Percentiles rank a stretch among this genome's conserved stretches.
Evolutionary conservation across 768 basidiomycete genomes (phyloP).

Genomic region (Leccinum uliginosum): DNA sequence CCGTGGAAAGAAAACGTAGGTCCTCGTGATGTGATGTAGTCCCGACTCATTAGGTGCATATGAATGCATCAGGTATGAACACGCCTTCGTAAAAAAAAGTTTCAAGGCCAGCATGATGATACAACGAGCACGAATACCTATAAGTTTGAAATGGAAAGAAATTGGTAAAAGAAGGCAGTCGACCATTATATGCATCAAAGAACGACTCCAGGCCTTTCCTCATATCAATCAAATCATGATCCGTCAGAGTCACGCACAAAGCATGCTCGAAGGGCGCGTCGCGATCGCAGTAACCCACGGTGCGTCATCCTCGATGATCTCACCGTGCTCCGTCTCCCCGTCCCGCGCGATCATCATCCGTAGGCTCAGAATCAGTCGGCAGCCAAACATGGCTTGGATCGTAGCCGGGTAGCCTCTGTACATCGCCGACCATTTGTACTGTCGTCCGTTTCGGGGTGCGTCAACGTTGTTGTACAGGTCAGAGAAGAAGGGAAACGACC

Average conservation of each 20-base stretch:
- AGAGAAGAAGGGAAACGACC: not conserved
- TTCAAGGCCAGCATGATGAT: no score
- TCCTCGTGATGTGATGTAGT: no score
- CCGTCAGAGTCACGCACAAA: not conserved
- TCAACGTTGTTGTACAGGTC: not conserved
- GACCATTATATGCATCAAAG: no score
- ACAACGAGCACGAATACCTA: not conserved
- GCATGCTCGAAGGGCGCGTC: not conserved
- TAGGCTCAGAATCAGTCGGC: not conserved
- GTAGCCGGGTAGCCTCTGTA: slow-evolving; percentile 4
- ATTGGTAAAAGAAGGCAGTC: not conserved
- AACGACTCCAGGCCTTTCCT: not conserved
- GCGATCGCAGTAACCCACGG: not conserved
- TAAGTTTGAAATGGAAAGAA: not conserved
- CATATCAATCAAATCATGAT: not conserved
- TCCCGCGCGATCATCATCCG: slow-evolving; percentile 2
- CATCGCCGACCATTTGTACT: slow-evolving; percentile 2
- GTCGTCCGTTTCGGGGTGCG: not conserved
- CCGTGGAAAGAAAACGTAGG: not conserved
- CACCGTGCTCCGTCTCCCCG: not conserved
- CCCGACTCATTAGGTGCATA: not conserved
- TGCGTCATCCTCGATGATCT: not conserved
- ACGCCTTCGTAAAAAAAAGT: not conserved
- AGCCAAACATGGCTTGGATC: not conserved
- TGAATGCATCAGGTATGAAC: not conserved